A percentile compares a stretch with the other conserved stretches of the same genome.
These are phyloP conservation scores for Cladosporium sp. DNA, from an alignment of 2,329 filamentous ascomycete genomes.

Conservation along the genomic window DNA sequence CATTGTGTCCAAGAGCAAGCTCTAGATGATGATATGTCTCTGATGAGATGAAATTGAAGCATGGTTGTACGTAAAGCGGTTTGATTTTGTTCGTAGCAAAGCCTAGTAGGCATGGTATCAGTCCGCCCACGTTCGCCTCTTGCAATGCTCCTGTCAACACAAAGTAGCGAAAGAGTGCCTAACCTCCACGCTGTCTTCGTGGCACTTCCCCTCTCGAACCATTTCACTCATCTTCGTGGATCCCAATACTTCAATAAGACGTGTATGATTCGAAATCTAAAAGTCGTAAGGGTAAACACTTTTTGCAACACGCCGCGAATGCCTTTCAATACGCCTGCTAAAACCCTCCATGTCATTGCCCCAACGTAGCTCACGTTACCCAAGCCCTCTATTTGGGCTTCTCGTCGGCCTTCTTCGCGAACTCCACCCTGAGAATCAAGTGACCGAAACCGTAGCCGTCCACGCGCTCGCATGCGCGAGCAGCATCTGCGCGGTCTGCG, in stretches of 20 bases:
- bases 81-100: neutral
- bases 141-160: neutral
- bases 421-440: slow-evolving; percentile 82
- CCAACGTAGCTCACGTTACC: slow-evolving; percentile 4
- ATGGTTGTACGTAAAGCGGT: slow-evolving; percentile 16
- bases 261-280: slow-evolving; percentile 16
- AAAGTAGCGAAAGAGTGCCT: neutral
- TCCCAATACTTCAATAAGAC: slow-evolving; percentile 6
- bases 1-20: slow-evolving; percentile 38
- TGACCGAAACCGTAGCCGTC: slow-evolving; percentile 91
- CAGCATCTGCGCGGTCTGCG: slow-evolving; percentile 83
- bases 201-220: neutral
- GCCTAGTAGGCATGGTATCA: slow-evolving; percentile 1
- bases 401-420: slow-evolving; percentile 63
- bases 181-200: neutral
- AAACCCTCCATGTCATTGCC: slow-evolving; percentile 13
- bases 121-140: neutral
- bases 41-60: neutral
- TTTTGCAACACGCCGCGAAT: slow-evolving; percentile 7
- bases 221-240: neutral
- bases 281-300: slow-evolving; percentile 14
- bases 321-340: slow-evolving; percentile 14
- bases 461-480: slow-evolving; percentile 94
- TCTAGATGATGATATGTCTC: slow-evolving; percentile 28
- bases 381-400: slow-evolving; percentile 11